Evolutionary conservation across 768 basidiomycete genomes (phyloP).

Genomic region (Mycena sanguinolenta): DNA sequence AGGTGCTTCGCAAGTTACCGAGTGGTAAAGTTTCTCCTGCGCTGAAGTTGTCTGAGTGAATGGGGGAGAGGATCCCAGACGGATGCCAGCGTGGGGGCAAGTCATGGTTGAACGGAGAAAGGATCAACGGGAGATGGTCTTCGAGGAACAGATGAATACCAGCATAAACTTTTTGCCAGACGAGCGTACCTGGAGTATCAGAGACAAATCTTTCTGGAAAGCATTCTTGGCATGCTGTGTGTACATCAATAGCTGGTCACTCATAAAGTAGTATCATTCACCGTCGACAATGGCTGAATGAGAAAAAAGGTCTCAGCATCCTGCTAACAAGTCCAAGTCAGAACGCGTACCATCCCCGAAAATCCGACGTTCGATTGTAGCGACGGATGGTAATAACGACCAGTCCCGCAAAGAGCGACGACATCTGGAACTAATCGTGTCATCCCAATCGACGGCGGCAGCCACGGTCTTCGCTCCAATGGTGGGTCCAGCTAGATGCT

Average conservation of each 20-base stretch:
- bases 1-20: conserved; percentile 1
- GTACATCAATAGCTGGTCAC: not conserved
- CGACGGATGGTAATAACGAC: conserved; percentile 29
- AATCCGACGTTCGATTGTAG: conserved; percentile 13
- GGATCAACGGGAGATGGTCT: not conserved
- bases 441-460: conserved; percentile 27
- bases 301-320: not conserved
- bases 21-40: not conserved
- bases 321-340: not conserved
- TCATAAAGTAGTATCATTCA: not conserved
- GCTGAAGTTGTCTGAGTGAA: not conserved
- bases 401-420: conserved; percentile 26
- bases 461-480: conserved; percentile 20
- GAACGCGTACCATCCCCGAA: conserved; percentile 23
- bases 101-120: not conserved
- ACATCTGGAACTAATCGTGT: conserved; percentile 21
- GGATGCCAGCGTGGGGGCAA: conserved; percentile 2
- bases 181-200: not conserved
- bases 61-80: not conserved
- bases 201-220: not conserved
- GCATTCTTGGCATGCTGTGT: conserved; percentile 3
- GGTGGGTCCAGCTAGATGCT: conserved; percentile 14
- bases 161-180: not conserved
- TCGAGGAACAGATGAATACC: not conserved
- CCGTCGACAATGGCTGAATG: conserved; percentile 1